Conservation (phyloP, 441 rosid species). For the Adansonia rubrostipa region DNA sequence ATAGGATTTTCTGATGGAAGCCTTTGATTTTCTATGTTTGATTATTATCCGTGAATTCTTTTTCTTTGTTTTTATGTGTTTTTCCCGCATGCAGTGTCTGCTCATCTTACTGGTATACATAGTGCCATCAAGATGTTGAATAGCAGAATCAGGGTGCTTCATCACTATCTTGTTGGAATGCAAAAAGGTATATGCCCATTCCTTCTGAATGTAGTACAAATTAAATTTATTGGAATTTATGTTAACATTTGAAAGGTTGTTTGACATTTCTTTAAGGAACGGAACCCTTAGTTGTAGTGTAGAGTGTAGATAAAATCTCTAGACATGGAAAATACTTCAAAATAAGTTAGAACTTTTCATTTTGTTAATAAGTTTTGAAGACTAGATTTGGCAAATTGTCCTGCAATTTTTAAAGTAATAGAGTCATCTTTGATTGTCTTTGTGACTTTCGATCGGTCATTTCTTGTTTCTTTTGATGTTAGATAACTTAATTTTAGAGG, state of each 20-base stretch:
- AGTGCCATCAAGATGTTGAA: conserved; percentile 98
- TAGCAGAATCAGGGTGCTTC: conserved; percentile 89
- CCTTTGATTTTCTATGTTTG: neutral
- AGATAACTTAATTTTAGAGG: neutral
- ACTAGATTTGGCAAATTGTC: conserved; percentile 4
- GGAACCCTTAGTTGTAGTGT: neutral
- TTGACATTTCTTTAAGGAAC: conserved; percentile 6
- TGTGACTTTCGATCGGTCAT: neutral
- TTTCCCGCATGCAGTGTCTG: conserved; percentile 69
- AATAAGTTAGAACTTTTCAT: neutral
- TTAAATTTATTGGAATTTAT: neutral
- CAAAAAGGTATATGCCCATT: conserved; percentile 64
- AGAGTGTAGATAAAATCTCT: conserved; percentile 8
- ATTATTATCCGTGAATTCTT: neutral
- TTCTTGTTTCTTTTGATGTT: neutral
- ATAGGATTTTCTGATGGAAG: neutral
- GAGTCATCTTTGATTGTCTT: neutral
- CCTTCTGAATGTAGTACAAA: neutral
- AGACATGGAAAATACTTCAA: neutral
- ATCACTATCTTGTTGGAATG: conserved; percentile 85
- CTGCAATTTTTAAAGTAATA: neutral
- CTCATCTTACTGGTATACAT: conserved; percentile 94
- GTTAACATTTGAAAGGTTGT: neutral
- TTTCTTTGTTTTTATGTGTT: neutral
- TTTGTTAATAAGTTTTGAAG: neutral